Base-by-base conservation (phyloP, 2,329 filamentous ascomycete species). In the Cercospora beticola region DNA sequence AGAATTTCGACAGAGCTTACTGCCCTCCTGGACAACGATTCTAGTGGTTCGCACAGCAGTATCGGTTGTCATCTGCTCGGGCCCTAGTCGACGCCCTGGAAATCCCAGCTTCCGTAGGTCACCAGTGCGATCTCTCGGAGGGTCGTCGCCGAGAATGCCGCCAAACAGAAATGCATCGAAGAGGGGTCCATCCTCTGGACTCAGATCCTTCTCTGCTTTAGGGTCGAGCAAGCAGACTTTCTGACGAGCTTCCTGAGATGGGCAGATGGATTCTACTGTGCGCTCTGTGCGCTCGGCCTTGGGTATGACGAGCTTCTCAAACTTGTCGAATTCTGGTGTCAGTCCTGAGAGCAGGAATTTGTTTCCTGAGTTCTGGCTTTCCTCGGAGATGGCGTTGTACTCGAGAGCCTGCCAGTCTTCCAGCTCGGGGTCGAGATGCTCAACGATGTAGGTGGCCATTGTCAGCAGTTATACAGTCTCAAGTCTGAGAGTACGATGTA, bases 61-160 rank as follows among this genome's bases (percentile, higher is more conserved):
- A 79, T 99, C 95, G 4, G 95, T 99, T 3, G 95, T 98, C 94
- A 99, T 97, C 81, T 99, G 95, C 75, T 94, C 90, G 7, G 94
- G 92, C 0, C 95, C 95, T 31, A 99, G 85, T 67, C 95, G 87
- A 64, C 95, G 89, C 67, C 94, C 93, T 67, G 90, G 85, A 76
- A 97, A 99, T 3, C 95, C 95, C 79, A 98, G 97, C 81, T 92
- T 93, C 63, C 95, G 89, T 75, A 99, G 83, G 80, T 99, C 95
- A n/a, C 92, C 94, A 4, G 95, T 99, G 70, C 95, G 90, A 81
- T 98, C 94, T 96, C 67, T 66, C 14, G 72, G 69, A 10, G 69
- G 66, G 69, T 70, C 70, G 30, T 73, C 66, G 21, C 66, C 95
- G 71, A 99, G 83, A 76, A 99, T 99, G 14, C 95, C 95, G 57